A percentile compares a stretch with the other conserved stretches of the same genome.
phyloP scores from a whole-genome alignment of 768 basidiomycete species.

The Rubroboletus pulcherrimus region DNA sequence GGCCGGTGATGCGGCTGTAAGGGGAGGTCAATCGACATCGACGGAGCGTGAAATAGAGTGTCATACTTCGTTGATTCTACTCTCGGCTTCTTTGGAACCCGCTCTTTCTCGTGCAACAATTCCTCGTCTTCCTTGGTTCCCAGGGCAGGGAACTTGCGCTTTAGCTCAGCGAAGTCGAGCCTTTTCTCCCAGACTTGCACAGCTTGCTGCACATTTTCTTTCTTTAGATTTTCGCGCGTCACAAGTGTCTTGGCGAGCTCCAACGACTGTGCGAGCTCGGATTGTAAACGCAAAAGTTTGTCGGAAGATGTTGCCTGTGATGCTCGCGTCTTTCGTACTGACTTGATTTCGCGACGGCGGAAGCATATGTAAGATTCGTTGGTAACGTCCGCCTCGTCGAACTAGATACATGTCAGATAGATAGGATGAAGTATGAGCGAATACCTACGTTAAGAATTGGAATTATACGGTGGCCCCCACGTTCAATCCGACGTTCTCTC shows the following conservation, averaged over 20 bases:
- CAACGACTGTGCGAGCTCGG: slow-evolving; percentile 67
- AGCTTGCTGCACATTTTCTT: slow-evolving; percentile 54
- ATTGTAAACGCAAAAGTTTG: slow-evolving; percentile 76
- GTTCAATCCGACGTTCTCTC: slow-evolving; percentile 77
- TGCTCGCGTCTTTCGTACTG: slow-evolving; percentile 89
- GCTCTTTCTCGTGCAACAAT: slow-evolving; percentile 67
- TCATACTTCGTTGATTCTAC: slow-evolving; percentile 20
- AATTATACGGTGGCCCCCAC: slow-evolving; percentile 81
- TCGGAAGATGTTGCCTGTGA: slow-evolving; percentile 88
- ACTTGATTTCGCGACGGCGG: slow-evolving; percentile 90
- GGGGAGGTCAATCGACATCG: neutral
- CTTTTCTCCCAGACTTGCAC: slow-evolving; percentile 77
- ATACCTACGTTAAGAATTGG: slow-evolving; percentile 78
- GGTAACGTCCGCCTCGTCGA: slow-evolving; percentile 83
- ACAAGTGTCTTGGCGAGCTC: slow-evolving; percentile 70
- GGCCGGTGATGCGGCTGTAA: slow-evolving; percentile 42
- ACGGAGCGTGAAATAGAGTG: no score
- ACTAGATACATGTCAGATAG: slow-evolving; percentile 37
- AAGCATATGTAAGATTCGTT: slow-evolving; percentile 98
- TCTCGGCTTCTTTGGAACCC: slow-evolving; percentile 57
- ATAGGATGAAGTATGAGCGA: neutral
- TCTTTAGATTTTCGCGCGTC: slow-evolving; percentile 73
- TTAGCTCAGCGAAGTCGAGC: slow-evolving; percentile 69
- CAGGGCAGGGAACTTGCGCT: slow-evolving; percentile 64
- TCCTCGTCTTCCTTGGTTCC: slow-evolving; percentile 69